Evolutionary conservation across 495 filamentous ascomycete genomes (phyloP), one percentile per base, ranked within the genome.

Genomic region (Trichoderma erinaceum): DNA sequence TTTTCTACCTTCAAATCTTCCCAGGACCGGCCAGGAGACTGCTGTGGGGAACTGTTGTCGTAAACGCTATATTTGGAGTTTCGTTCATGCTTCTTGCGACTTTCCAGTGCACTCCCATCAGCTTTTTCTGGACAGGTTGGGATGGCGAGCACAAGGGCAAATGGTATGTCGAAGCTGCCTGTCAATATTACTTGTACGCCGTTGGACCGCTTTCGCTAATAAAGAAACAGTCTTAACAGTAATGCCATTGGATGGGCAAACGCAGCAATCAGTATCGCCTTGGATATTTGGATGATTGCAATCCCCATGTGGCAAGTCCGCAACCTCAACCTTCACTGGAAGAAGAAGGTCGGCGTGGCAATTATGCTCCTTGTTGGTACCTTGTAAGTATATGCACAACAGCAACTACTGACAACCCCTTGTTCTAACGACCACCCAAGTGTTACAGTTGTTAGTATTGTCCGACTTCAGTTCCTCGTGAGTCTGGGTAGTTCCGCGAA

Each of bases 241-340:
- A 82, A 83, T 68, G 70, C 76, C 18, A 75, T 84, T 65, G 81
- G 78, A 65, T 80, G 82, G 66, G 75, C 76, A 64, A 80, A 83
- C 61, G 78, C 80, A 0, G 78, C 74, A 1, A 70, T 86, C 29
- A 83, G 82, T 68, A 84, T 86, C 52, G 32, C 80, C 18, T 77
- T 83, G 10, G 83, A 86, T 70, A 35, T 81, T 5, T 69, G 80
- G 67, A 80, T 84, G 65, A 78, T 85, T 63, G 77, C 74, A 12
- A 71, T 87, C 18, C 79, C 83, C 1, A 73, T 84, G 18, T 75
- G 75, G 32, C 75, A 78, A 21, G 50, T 85, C 12, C 66, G 73
- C 7, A 71, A 76, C 11, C 72, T 84, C 29, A 67, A 76, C 18
- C 69, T 84, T 64, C 72, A 71, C 43, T 72, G 71, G 58, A 74